Base-by-base conservation (phyloP, 352 stramenopile genomes). In the Phytophthora agathidicida region DNA sequence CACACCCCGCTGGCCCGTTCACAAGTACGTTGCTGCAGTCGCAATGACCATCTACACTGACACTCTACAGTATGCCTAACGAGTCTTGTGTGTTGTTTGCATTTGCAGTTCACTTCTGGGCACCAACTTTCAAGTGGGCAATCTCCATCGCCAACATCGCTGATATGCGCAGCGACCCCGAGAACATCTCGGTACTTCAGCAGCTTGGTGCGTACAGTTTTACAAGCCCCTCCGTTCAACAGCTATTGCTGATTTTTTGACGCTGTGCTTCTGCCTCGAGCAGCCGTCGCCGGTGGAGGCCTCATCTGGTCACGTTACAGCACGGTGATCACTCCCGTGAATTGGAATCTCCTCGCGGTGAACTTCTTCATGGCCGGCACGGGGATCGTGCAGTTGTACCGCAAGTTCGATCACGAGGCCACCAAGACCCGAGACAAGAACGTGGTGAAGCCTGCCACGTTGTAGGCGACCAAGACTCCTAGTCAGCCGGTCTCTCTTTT, bases 291-390 rank as follows among this genome's bases (percentile, higher is more conserved):
- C 30, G 51, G 65, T 28, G 93, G 83, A 24, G 87, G 87, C 24
- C 58, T 96, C 44, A 93, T 96, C 60, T 97, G 89, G 88, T 94
- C 84, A 23, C 83, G 89, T 44, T 97, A 96, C 72, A 92, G 76
- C 49, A 64, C 93, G 28, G 76, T 96, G 26, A 94, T 97, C 54
- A 95, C 82, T 24, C 89, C 89, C 23, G 86, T 92, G 64, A 97
- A 97, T 79, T 97, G 89, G 80, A 97, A 96, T 64, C 72, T 97
- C 13, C 92, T 97, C 56, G 71, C 80, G 1, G 89, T 97, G 36
- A 97, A 97, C 61, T 68, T 94, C 23, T 94, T 96, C 52, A 96
- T 97, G 83, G 87, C 77, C 32, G 82, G 71, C 63, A 97, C 88
- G 38, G 89, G 89, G 3, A 67, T 92, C 76, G 71, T 64, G 27